phyloP scores from a whole-genome alignment of 345 rosid species.

The Psidium guajava region DNA sequence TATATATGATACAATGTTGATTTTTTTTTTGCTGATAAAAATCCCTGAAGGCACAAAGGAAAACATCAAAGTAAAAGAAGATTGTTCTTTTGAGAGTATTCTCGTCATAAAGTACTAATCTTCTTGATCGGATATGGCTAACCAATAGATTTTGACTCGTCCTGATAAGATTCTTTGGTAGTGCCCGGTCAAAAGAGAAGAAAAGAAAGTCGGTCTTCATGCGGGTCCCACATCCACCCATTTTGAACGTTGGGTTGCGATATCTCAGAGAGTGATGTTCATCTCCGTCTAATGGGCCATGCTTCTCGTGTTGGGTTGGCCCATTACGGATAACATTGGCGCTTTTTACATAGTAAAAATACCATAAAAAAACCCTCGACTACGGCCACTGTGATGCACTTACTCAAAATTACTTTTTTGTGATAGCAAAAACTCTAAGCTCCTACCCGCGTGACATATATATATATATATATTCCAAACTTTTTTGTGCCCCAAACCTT shows the following conservation, averaged over 20 bases:
- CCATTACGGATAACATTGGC: background rate
- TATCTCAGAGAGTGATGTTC: background rate
- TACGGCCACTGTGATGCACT: too few relatives aligned
- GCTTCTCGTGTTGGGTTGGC: background rate
- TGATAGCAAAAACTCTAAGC: too few relatives aligned
- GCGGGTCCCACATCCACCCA: background rate
- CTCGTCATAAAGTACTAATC: background rate
- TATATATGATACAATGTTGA: rapidly evolving
- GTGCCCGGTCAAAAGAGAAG: background rate
- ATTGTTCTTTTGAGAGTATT: background rate
- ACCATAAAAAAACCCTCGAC: too few relatives aligned
- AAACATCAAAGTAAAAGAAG: background rate
- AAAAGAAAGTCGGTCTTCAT: background rate
- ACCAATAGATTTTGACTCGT: background rate
- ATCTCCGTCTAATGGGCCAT: background rate
- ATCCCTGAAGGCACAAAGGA: background rate
- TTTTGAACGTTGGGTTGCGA: background rate
- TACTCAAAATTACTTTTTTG: too few relatives aligned
- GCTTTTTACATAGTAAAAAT: background rate
- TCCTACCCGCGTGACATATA: too few relatives aligned
- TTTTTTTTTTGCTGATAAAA: background rate
- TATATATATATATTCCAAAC: too few relatives aligned
- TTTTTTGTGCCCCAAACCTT: too few relatives aligned
- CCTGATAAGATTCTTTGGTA: background rate
- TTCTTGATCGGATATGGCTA: background rate